Percentiles rank a stretch among this genome's conserved stretches.
Conservation (phyloP, 441 rosid genomes). For the Erodium moschatum region DNA sequence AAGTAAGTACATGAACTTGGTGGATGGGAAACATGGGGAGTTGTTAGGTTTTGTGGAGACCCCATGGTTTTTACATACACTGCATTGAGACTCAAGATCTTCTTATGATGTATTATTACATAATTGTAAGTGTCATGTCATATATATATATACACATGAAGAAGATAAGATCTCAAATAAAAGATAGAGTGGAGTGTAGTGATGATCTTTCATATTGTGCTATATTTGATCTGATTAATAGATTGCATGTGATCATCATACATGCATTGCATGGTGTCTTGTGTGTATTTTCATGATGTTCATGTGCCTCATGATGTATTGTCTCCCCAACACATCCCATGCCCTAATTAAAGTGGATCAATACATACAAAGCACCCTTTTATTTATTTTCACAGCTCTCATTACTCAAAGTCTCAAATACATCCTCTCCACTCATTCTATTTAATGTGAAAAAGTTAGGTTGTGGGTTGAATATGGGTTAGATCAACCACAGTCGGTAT, state of each 20-base stretch:
- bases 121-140: not conserved
- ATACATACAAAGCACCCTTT: too few species aligned
- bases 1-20: not conserved
- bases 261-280: too few species aligned
- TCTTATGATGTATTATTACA: not conserved
- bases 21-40: not conserved
- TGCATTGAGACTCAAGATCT: not conserved
- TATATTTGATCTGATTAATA: not conserved
- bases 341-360: not conserved
- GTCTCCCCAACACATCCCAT: not conserved
- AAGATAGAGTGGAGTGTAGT: not conserved
- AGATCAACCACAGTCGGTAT: too few species aligned
- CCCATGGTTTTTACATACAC: not conserved
- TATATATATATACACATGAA: not conserved
- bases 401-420: too few species aligned
- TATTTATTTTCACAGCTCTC: too few species aligned
- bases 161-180: not conserved
- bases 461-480: too few species aligned
- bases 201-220: not conserved
- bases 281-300: too few species aligned
- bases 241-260: not conserved
- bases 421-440: too few species aligned
- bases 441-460: too few species aligned
- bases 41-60: constrained; percentile 1
- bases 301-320: not conserved